Evolutionary conservation across 805 yeast species (phyloP).

Genomic region (Starmera amethionina): DNA sequence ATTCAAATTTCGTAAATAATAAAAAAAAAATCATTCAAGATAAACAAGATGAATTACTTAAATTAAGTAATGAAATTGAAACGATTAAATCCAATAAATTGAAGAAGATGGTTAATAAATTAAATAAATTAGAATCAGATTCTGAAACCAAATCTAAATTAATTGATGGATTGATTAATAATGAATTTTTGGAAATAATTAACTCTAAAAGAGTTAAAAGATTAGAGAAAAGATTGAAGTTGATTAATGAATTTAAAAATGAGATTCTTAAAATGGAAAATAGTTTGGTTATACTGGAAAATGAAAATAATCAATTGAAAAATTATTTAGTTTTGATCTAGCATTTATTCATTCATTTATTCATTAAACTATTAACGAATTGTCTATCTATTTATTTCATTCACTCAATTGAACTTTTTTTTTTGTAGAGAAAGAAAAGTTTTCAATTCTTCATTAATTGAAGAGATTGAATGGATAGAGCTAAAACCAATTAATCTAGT

Average conservation of each 20-base stretch:
- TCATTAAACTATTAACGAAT: too few relatives aligned
- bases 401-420: too few relatives aligned
- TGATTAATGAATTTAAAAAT: conserved; percentile 16
- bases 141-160: conserved; percentile 8
- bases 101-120: conserved; percentile 23
- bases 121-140: conserved; percentile 18
- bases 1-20: conserved; percentile 21
- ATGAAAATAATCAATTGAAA: conserved; percentile 11
- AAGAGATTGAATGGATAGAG: too few relatives aligned
- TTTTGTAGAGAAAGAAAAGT: too few relatives aligned
- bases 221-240: conserved; percentile 10
- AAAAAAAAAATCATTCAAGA: conserved; percentile 17
- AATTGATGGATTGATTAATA: conserved; percentile 7
- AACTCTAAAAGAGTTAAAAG: conserved; percentile 10
- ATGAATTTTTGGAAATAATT: conserved; percentile 3
- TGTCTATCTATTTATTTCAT: too few relatives aligned
- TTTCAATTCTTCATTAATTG: too few relatives aligned
- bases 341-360: too few relatives aligned
- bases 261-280: conserved; percentile 16
- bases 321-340: not conserved
- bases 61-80: conserved; percentile 20
- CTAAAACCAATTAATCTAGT: too few relatives aligned
- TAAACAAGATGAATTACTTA: conserved; percentile 13
- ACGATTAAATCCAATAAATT: conserved; percentile 20
- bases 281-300: conserved; percentile 7